Percentiles rank a stretch among this genome's conserved stretches.
phyloP scores from a whole-genome alignment of 441 rosid species.

The Erodium texanum region DNA sequence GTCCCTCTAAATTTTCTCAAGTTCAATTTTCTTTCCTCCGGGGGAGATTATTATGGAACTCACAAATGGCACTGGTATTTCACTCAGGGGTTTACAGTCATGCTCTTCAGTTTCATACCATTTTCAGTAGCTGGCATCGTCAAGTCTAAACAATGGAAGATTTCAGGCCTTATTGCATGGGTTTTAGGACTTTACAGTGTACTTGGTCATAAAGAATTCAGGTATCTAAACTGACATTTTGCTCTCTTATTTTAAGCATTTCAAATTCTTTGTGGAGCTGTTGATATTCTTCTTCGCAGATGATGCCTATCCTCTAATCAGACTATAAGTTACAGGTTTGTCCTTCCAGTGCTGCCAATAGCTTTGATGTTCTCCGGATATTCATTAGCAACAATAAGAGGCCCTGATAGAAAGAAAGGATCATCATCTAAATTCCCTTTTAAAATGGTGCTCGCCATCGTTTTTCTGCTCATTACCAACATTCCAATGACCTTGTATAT shows the following conservation, averaged over 20 bases:
- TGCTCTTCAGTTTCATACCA: conserved; percentile 79
- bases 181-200: conserved; percentile 62
- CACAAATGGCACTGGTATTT: conserved; percentile 98
- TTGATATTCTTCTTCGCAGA: conserved; percentile 18
- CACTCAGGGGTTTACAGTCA: conserved; percentile 79
- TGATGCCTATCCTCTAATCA: conserved; percentile 26
- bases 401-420: conserved; percentile 25
- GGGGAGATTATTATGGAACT: conserved; percentile 92
- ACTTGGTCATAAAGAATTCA: conserved; percentile 88
- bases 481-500: conserved; percentile 77
- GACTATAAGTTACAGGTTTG: conserved; percentile 57
- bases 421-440: conserved; percentile 38
- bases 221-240: conserved; percentile 29
- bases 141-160: conserved; percentile 52
- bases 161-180: conserved; percentile 73
- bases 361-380: conserved; percentile 80
- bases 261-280: conserved; percentile 6
- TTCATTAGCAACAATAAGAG: conserved; percentile 50
- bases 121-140: conserved; percentile 54
- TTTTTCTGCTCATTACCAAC: conserved; percentile 68
- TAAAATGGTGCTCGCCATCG: conserved; percentile 36
- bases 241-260: not conserved
- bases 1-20: conserved; percentile 80
- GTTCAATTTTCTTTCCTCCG: conserved; percentile 91
- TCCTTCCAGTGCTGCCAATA: conserved; percentile 81